A percentile compares a stretch with the other conserved stretches of the same genome.
phyloP scores from a whole-genome alignment of 2,329 filamentous ascomycete species.

The Pyricularia sp. region DNA sequence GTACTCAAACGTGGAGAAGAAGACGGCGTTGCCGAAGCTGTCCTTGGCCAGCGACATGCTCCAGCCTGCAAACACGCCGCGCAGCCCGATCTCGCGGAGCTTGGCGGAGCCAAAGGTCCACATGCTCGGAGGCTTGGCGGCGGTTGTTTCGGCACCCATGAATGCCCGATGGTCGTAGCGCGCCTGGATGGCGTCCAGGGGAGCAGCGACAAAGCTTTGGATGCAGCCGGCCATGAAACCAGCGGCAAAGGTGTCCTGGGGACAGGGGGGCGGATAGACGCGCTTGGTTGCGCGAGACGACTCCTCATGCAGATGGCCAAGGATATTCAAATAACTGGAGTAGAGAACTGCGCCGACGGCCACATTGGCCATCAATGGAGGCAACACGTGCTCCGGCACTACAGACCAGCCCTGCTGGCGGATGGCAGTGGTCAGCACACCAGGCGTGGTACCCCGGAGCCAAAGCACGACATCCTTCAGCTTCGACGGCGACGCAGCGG shows the following conservation, averaged over 20 bases:
- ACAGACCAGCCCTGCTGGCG: conserved; percentile 64
- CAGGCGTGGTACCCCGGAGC: conserved; percentile 57
- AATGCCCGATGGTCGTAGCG: conserved; percentile 54
- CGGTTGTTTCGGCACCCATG: conserved; percentile 20
- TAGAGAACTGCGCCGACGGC: conserved; percentile 67
- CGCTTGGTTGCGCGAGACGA: conserved; percentile 46
- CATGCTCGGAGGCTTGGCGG: conserved; percentile 47
- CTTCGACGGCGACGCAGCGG: conserved; percentile 14
- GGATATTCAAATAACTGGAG: conserved; percentile 63
- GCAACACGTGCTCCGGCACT: conserved; percentile 67
- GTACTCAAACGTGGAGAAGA: conserved; percentile 69
- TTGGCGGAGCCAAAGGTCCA: conserved; percentile 62
- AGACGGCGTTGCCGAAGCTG: conserved; percentile 57
- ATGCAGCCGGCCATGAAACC: conserved; percentile 60
- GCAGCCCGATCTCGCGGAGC: conserved; percentile 60
- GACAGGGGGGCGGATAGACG: conserved; percentile 60
- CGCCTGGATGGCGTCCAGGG: conserved; percentile 66
- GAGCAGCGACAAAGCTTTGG: conserved; percentile 64
- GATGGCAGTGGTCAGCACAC: conserved; percentile 58
- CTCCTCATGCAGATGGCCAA: conserved; percentile 57
- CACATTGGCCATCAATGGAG: conserved; percentile 65
- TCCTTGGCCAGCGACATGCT: conserved; percentile 61
- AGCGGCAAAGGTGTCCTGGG: conserved; percentile 55
- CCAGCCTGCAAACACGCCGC: conserved; percentile 69
- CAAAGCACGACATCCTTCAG: conserved; percentile 35